phyloP scores from a whole-genome alignment of 1,284 basidiomycete species.

The Vanrija sp. region DNA sequence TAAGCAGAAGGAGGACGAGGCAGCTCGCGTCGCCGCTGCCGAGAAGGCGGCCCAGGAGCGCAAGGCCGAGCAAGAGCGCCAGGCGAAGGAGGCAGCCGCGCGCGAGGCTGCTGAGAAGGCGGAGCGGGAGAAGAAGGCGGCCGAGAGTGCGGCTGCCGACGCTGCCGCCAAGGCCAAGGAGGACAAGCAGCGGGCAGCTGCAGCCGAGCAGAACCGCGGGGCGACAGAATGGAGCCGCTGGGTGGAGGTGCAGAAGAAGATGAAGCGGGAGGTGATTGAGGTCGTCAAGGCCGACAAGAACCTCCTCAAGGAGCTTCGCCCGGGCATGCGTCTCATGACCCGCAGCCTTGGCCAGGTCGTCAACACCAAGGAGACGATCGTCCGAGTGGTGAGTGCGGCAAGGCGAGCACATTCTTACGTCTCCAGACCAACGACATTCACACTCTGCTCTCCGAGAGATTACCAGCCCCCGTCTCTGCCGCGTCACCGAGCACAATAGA shows the following conservation, averaged over 20 bases:
- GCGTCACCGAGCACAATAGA: conserved; percentile 47
- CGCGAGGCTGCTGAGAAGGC: conserved; percentile 17
- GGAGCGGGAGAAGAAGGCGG: conserved; percentile 11
- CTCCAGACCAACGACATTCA: conserved; percentile 64
- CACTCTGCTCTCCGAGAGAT: conserved; percentile 51
- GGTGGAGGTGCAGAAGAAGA: conserved; percentile 58
- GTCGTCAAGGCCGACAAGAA: conserved; percentile 63
- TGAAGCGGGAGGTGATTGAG: conserved; percentile 73
- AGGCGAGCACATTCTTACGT: conserved; percentile 5
- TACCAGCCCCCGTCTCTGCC: conserved; percentile 46
- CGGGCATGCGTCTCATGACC: conserved; percentile 75
- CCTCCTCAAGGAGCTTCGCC: conserved; percentile 51
- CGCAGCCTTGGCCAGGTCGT: conserved; percentile 90
- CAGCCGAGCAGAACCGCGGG: conserved; percentile 29
- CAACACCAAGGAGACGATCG: conserved; percentile 67
- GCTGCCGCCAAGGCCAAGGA: conserved; percentile 8
- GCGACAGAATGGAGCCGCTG: conserved; percentile 67
- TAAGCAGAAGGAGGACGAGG: conserved; percentile 23
- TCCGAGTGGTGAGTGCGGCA: conserved; percentile 53
- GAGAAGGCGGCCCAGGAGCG: conserved; percentile 24
- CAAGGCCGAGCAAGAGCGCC: conserved; percentile 24
- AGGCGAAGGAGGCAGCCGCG: conserved; percentile 8
- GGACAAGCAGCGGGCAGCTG: conserved; percentile 14
- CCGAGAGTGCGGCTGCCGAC: conserved; percentile 7
- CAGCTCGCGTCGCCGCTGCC: conserved; percentile 18